phyloP scores from a whole-genome alignment of 805 yeast species.

The Starmerella cellae region DNA sequence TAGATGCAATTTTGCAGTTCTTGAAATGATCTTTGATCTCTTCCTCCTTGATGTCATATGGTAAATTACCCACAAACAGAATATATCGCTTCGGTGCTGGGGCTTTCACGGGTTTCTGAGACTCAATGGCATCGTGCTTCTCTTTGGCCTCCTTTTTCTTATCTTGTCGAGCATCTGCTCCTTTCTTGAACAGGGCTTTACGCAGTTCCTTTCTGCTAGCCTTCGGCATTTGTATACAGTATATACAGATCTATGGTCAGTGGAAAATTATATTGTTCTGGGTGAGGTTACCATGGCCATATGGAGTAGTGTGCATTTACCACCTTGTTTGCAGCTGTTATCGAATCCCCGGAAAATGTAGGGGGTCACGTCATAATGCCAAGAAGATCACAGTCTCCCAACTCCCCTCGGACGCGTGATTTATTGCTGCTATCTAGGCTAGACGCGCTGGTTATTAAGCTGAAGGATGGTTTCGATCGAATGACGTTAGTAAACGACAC shows the following conservation, averaged over 20 bases:
- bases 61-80: constrained; percentile 81
- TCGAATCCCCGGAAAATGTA: no score
- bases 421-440: no score
- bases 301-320: no score
- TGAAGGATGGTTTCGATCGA: no score
- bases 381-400: no score
- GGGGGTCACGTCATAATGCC: no score
- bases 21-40: constrained; percentile 62
- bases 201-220: constrained; percentile 28
- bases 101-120: constrained; percentile 19
- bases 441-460: no score
- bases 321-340: no score
- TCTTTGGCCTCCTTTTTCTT: constrained; percentile 23
- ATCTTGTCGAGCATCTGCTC: constrained; percentile 18
- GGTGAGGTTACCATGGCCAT: no score
- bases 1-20: constrained; percentile 49
- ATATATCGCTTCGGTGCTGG: constrained; percentile 42
- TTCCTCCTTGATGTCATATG: constrained; percentile 51
- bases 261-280: constrained; percentile 2
- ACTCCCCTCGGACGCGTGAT: no score
- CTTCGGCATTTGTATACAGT: constrained; percentile 25
- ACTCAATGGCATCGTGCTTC: constrained; percentile 26
- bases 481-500: no score
- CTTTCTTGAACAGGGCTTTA: constrained; percentile 17
- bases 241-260: neutral